phyloP scores from a whole-genome alignment of 1,284 basidiomycete species.

The Sanghuangporus sanghuang region DNA sequence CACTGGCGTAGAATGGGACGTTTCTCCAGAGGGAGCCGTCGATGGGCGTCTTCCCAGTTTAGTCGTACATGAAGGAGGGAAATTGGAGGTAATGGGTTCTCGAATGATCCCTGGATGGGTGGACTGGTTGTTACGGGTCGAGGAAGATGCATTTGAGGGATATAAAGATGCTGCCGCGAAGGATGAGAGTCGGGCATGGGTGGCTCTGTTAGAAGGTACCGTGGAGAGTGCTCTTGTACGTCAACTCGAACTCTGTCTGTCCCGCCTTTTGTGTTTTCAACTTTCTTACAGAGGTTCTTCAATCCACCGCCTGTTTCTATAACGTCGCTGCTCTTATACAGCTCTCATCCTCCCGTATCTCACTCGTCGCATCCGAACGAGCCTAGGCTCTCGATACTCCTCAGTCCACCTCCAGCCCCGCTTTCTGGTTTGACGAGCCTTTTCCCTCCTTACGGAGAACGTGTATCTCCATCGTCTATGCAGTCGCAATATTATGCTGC shows the following conservation, averaged over 20 bases:
- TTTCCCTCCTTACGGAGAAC: slow-evolving; percentile 53
- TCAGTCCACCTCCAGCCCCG: slow-evolving; percentile 62
- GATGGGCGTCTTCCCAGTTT: slow-evolving; percentile 63
- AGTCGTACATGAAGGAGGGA: slow-evolving; percentile 35
- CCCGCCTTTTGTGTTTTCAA: neutral
- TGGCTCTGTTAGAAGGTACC: slow-evolving; percentile 64
- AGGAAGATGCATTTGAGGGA: slow-evolving; percentile 52
- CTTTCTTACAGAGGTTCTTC: slow-evolving; percentile 38
- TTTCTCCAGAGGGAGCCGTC: slow-evolving; percentile 60
- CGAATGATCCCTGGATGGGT: slow-evolving; percentile 69
- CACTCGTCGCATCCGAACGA: slow-evolving; percentile 22
- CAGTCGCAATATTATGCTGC: slow-evolving; percentile 64
- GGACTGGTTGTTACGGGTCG: slow-evolving; percentile 40
- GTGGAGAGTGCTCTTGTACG: slow-evolving; percentile 70
- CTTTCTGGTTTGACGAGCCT: slow-evolving; percentile 61
- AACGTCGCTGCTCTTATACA: slow-evolving; percentile 30
- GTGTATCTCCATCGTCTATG: slow-evolving; percentile 44
- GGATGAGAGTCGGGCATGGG: slow-evolving; percentile 77
- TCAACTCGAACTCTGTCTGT: slow-evolving; percentile 16
- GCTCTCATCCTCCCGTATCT: slow-evolving; percentile 26
- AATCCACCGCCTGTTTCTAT: slow-evolving; percentile 40
- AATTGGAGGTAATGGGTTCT: slow-evolving; percentile 53
- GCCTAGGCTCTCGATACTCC: slow-evolving; percentile 19
- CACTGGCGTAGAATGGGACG: slow-evolving; percentile 58
- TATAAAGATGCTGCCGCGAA: slow-evolving; percentile 51